Evolutionary conservation across 75 land plant genomes (phyloP), one percentile per base, ranked within the genome.

Genomic region (Chamaecyparis obtusa): DNA sequence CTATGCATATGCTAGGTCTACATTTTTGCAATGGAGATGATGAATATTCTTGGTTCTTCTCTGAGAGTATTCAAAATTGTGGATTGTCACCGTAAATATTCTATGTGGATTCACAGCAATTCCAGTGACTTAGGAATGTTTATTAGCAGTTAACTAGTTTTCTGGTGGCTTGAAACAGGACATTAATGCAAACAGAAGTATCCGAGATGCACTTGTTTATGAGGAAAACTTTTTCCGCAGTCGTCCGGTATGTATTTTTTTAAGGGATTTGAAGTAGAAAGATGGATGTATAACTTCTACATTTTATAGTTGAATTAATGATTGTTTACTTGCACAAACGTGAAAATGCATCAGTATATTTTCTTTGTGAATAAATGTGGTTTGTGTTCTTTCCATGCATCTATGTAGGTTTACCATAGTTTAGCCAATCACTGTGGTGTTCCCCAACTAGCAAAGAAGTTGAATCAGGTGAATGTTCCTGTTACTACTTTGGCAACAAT

Each of bases 401-500:
- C 30, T 9, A n/a, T 71, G 75, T 71, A 91, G 92, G 90, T 91
- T 3, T 91, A 91, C 77, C 89, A 91, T 74, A 91, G 80, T 76
- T 55, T 91, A 72, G 76, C 87, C 24, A 87, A 91, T 27, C 88
- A 89, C 54, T 91, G 92, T 89, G 92, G 92, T 41, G 64, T 91
- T 88, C 91, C 92, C 69, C 91, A 89, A 72, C 71, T 91, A 86
- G 92, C 91, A 87, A 91, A 85, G 84, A 91, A 88, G 81, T 87
- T 91, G 87, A 91, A 90, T 57, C 76, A 78, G 84, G 92, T 89
- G 84, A 83, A 79, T 49, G 33, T 85, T 85, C 13, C 32, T 48
- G 75, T 19, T 57, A 5, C 19, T 3, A 57, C 64, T 83, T 83
- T n/a, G 27, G 48, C n/a, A 78, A 78, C 16, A 1, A 37, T 17